Evolutionary conservation across 108 stramenopile genomes (phyloP), one percentile per base, ranked within the genome.

Genomic region (Fragilaria radians): DNA sequence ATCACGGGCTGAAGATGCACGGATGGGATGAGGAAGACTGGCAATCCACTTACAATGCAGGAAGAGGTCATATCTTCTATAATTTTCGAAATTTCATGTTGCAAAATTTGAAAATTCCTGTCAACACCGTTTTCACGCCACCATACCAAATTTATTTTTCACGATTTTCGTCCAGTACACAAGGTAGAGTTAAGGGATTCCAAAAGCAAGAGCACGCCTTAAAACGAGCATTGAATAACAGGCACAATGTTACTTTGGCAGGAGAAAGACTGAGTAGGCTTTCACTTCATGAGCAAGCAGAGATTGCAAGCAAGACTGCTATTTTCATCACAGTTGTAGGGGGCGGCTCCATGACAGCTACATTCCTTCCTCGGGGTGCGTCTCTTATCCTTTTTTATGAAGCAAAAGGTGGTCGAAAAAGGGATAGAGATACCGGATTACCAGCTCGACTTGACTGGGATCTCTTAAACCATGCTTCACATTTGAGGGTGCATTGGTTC

Each of bases 401-500:
- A 1, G 64, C 57, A 56, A 31, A 30, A 0, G 73, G 73, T 47
- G 82, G 74, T 9, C 21, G 67, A 1, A 61, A n/a, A 18, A 47
- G 52, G 45, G 48, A 54, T 48, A 49, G 36, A 27, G 4, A 33
- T 2, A 66, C 42, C 0, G 46, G 31, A 1, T 27, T 18, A 31
- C 82, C 82, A 0, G 82, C 79, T 0, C 62, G 69, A 29, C 45
- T 84, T 54, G 82, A 84, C 50, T 84, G 71, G 73, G 82, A 84
- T 31, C 49, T 80, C 53, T 56, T 84, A 29, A 74, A 75, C 47
- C 33, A 68, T 18, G 52, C 70, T 4, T 65, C 58, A 0, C 60
- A 84, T 45, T 17, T 84, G 1, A 62, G 67, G n/a, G 77, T 76
- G 19, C 70, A 75, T 59, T 84, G 83, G 83, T 48, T 83, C 9